Evolutionary conservation across 1,139 yeast genomes (phyloP).

Genomic region (Pneumocystis wakefieldiae): DNA sequence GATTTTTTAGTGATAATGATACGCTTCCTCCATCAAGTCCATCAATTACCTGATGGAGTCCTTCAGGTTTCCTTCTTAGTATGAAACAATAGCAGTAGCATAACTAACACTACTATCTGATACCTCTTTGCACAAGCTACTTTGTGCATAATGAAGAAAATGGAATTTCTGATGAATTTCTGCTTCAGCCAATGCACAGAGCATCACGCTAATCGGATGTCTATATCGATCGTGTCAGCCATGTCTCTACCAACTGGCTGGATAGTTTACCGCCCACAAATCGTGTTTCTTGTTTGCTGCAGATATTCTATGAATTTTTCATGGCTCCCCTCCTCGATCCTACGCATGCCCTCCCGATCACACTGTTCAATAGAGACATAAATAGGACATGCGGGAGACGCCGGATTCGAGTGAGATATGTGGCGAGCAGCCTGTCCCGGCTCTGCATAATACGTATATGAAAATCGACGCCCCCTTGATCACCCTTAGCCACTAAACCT

Average conservation of each 20-base stretch:
- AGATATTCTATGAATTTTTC: slow-evolving; percentile 55
- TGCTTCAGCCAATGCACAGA: slow-evolving; percentile 35
- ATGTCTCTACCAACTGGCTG: too few relatives aligned
- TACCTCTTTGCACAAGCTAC: slow-evolving; percentile 37
- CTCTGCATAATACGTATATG: slow-evolving; percentile 16
- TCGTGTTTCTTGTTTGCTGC: slow-evolving; percentile 60
- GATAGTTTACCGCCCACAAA: slow-evolving; percentile 54
- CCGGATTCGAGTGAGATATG: neutral
- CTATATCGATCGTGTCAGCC: neutral
- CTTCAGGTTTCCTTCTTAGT: neutral
- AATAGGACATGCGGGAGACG: slow-evolving; percentile 31
- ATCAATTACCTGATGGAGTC: neutral
- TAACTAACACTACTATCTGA: slow-evolving; percentile 76
- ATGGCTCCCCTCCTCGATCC: slow-evolving; percentile 32
- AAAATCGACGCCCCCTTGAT: slow-evolving; percentile 22
- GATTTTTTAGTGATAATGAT: neutral
- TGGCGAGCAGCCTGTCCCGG: slow-evolving; percentile 12
- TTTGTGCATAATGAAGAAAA: slow-evolving; percentile 79
- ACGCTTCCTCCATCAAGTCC: neutral
- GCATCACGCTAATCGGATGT: slow-evolving; percentile 55
- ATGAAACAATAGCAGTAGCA: slow-evolving; percentile 58
- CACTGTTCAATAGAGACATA: slow-evolving; percentile 56
- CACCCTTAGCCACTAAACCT: slow-evolving; percentile 29
- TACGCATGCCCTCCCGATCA: slow-evolving; percentile 53
- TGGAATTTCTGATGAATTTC: slow-evolving; percentile 26